Base-by-base conservation (phyloP, 495 filamentous ascomycete species). In the Halenospora varia region DNA sequence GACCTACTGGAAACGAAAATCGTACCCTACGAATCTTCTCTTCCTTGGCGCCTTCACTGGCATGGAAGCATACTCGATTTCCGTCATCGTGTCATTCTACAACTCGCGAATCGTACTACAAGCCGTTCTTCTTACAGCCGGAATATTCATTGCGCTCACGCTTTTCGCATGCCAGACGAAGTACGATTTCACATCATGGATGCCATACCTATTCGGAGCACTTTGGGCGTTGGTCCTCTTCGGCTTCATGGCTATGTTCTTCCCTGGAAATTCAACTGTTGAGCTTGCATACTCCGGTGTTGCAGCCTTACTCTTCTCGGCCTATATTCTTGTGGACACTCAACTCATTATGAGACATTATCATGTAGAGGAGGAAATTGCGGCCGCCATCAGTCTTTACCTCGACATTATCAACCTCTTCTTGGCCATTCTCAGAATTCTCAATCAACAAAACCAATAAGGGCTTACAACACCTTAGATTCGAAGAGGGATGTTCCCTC, bases 321-420 rank as follows among this genome's bases (percentile, higher is more conserved):
- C 79, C 0, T 99, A 97, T 70, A 93, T 97, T 59, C 78, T 98
- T 3, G 90, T 97, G 18, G 94, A 98, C 69, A 98, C 94, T 1
- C 93, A 97, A 80, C 74, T 98, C 49, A 84, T 98, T 25, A 86
- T 98, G 82, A 83, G 91, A 59, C 89, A 94, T 69, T 92, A 96
- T 66, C 95, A 98, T 67, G 91, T 96, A 51, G 94, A 99, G 74
- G 94, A 99, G 81, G 94, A 99, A 80, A 97, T 99, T 69, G 92
- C 92, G 0, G 94, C 94, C 49, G 87, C 92, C 0, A 96, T 99
- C 68, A 89, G 88, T 66, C 80, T 99, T 48, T 99, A 99, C 70
- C 76, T 99, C 41, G 94, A 98, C 71, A 85, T 98, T 63, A 87
- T 98, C 75, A 98, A 98, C 76, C 73, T 98, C 63, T 98, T 98